Conservation (phyloP, 2,329 filamentous ascomycete genomes). For the Leptographium radiaticola region DNA sequence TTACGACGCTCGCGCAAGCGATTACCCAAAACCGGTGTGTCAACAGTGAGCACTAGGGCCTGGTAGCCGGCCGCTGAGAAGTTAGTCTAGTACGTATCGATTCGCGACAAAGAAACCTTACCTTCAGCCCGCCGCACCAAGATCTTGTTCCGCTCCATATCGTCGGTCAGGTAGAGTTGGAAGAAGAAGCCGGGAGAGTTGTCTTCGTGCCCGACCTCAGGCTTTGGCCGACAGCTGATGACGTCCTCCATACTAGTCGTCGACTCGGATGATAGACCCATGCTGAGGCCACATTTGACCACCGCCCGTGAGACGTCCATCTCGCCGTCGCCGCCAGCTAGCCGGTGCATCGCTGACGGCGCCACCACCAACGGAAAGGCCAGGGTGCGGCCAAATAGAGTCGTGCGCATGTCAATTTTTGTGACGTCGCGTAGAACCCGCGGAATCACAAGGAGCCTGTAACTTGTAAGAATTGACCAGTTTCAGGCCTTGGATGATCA, state of each 20-base stretch:
- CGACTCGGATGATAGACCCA: slow-evolving; percentile 34
- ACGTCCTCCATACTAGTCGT: slow-evolving; percentile 33
- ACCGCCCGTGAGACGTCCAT: slow-evolving; percentile 33
- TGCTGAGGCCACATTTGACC: slow-evolving; percentile 26
- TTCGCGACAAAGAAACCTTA: neutral
- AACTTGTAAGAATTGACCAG: too few relatives aligned
- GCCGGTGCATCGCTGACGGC: slow-evolving; percentile 37
- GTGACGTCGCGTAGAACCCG: slow-evolving; percentile 19
- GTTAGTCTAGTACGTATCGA: neutral
- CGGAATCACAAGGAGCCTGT: slow-evolving; percentile 10
- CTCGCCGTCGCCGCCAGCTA: slow-evolving; percentile 40
- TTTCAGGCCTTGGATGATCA: slow-evolving; percentile 1
- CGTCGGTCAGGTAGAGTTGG: slow-evolving; percentile 39
- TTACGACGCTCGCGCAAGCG: slow-evolving; percentile 3
- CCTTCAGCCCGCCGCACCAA: slow-evolving; percentile 14
- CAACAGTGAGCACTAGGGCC: slow-evolving; percentile 37
- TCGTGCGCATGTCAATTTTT: slow-evolving; percentile 9
- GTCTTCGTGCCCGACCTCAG: slow-evolving; percentile 22
- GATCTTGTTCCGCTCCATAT: slow-evolving; percentile 13
- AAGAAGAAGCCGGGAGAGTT: slow-evolving; percentile 23
- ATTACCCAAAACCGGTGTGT: slow-evolving; percentile 29
- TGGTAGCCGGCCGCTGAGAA: slow-evolving; percentile 7
- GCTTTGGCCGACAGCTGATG: slow-evolving; percentile 15
- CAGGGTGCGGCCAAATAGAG: slow-evolving; percentile 13
- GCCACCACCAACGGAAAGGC: slow-evolving; percentile 38